Evolutionary conservation across 1,284 basidiomycete genomes (phyloP).

Genomic region (Coniferiporia sulphurascens): DNA sequence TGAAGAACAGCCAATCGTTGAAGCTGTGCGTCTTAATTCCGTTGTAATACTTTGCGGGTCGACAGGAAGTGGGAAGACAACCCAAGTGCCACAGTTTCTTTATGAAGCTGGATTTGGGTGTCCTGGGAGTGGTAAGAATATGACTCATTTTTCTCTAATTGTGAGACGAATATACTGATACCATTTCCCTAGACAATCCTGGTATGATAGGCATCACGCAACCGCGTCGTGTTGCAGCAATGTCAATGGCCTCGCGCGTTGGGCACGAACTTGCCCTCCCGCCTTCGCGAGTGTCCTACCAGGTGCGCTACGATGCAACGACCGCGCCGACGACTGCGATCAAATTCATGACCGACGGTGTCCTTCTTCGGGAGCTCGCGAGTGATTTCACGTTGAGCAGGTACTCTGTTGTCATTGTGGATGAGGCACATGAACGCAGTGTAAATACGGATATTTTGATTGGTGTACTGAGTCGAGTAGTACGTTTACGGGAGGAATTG

Average conservation of each 20-base stretch:
- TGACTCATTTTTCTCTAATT: background rate
- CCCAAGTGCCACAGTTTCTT: conserved; percentile 92
- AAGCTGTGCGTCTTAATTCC: conserved; percentile 82
- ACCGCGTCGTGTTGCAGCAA: conserved; percentile 94
- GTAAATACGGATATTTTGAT: conserved; percentile 99
- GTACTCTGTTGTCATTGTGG: conserved; percentile 94
- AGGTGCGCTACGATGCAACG: conserved; percentile 96
- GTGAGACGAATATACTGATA: background rate
- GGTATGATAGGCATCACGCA: conserved; percentile 99
- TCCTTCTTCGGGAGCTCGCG: conserved; percentile 88
- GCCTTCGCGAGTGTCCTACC: conserved; percentile 84
- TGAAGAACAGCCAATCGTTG: conserved; percentile 94
- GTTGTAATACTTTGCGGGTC: conserved; percentile 75
- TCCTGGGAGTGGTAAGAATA: conserved; percentile 60
- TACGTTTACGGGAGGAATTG: conserved; percentile 82
- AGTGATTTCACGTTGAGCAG: conserved; percentile 86
- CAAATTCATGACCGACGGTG: conserved; percentile 99
- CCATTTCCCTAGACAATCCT: conserved; percentile 71
- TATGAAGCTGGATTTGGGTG: conserved; percentile 95
- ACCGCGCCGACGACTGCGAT: conserved; percentile 86
- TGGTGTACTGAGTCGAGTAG: conserved; percentile 90
- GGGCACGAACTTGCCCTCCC: conserved; percentile 82
- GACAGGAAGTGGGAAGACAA: conserved; percentile 98
- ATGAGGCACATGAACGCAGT: conserved; percentile 97
- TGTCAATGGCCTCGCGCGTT: conserved; percentile 93